Percentiles rank a stretch among this genome's conserved stretches.
These are phyloP conservation scores for Stephania japonica DNA, from an alignment of 164 flowering plant genomes.

Conservation along the genomic window DNA sequence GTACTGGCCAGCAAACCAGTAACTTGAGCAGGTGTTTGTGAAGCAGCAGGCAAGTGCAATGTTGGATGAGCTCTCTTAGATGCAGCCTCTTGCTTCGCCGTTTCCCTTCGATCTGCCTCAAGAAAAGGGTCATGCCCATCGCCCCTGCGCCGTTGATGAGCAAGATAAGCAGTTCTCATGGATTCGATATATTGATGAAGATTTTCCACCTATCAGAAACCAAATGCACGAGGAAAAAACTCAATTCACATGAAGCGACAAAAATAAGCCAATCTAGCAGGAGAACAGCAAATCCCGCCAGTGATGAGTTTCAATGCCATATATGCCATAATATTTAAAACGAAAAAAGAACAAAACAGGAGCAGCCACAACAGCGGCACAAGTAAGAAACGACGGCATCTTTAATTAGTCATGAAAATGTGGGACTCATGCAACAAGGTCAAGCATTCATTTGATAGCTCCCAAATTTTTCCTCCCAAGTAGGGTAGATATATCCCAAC, in stretches of 20 bases:
- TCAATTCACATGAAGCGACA: background rate
- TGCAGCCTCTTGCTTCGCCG: slow-evolving; percentile 90
- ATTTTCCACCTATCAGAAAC: slow-evolving; percentile 65
- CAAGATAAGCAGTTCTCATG: slow-evolving; percentile 89
- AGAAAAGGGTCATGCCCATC: slow-evolving; percentile 87
- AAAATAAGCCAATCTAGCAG: background rate
- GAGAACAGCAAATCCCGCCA: background rate
- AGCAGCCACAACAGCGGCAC: too few species aligned
- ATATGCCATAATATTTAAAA: too few species aligned
- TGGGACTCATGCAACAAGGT: too few species aligned
- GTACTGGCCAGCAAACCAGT: slow-evolving; percentile 61
- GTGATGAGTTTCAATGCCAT: background rate
- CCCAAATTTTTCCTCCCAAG: too few species aligned
- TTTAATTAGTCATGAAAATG: too few species aligned
- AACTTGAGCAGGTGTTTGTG: slow-evolving; percentile 73
- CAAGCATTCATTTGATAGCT: too few species aligned
- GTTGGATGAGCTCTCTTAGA: slow-evolving; percentile 93
- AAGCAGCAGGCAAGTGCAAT: slow-evolving; percentile 57
- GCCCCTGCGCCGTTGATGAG: slow-evolving; percentile 83
- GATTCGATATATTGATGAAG: slow-evolving; percentile 94
- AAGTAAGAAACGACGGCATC: background rate
- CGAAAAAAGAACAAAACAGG: too few species aligned
- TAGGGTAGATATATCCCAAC: too few species aligned
- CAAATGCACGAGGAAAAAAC: slow-evolving; percentile 2
- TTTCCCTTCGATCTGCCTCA: slow-evolving; percentile 90